A percentile compares a stretch with the other conserved stretches of the same genome.
Conservation (phyloP, 2,329 filamentous ascomycete genomes). For the Monilinia aucupariae region DNA sequence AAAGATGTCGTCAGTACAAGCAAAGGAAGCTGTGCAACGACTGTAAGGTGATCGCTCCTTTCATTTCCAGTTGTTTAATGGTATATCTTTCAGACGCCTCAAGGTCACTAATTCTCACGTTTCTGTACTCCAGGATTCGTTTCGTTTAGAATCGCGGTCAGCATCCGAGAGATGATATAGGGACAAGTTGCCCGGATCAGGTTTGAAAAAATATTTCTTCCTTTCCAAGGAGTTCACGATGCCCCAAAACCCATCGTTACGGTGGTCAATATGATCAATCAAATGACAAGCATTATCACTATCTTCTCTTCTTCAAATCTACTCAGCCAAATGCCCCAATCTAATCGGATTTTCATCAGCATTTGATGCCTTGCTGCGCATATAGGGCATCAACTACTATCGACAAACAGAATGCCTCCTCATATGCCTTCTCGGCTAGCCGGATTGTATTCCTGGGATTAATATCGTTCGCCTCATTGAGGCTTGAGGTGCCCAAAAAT, state of each 20-base stretch:
- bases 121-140: background rate
- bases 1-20: background rate
- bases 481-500: constrained; percentile 16
- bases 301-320: background rate
- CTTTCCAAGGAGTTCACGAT: background rate
- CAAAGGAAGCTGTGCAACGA: background rate
- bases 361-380: constrained; percentile 14
- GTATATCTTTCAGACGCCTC: background rate
- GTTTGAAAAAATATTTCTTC: constrained; percentile 9
- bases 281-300: background rate
- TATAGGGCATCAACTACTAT: background rate
- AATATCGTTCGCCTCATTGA: constrained; percentile 13
- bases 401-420: constrained; percentile 4
- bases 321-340: background rate
- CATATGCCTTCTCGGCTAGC: constrained; percentile 9
- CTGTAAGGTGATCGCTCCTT: constrained; percentile 1
- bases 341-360: background rate
- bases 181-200: constrained; percentile 15
- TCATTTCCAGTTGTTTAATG: constrained; percentile 11
- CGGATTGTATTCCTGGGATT: constrained; percentile 1
- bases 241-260: background rate
- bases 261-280: background rate
- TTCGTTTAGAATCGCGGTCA: background rate
- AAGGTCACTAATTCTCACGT: background rate
- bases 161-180: constrained; percentile 13